phyloP scores from a whole-genome alignment of 73 alveolate species.

The Paramecium pentaurelia region DNA sequence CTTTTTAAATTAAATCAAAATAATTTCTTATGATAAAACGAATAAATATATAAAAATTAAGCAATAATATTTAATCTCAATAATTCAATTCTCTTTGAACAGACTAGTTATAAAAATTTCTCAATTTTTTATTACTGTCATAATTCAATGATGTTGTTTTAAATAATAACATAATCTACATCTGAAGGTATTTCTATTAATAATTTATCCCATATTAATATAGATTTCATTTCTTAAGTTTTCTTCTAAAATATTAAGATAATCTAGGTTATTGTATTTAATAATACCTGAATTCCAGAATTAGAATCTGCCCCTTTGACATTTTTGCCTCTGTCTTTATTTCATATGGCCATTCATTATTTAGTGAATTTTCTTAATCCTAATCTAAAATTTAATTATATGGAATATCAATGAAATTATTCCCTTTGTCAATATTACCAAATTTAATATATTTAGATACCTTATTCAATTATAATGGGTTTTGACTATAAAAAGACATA shows the following conservation, averaged over 20 bases:
- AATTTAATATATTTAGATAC: neutral
- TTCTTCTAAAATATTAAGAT: neutral
- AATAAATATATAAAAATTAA: neutral
- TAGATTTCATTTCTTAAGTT: too few species aligned
- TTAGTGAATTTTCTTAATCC: neutral
- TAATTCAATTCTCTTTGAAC: neutral
- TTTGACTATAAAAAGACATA: slow-evolving; percentile 27
- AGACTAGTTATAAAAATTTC: neutral
- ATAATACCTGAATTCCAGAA: neutral
- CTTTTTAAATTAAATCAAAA: neutral
- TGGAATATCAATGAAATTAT: neutral
- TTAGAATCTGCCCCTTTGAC: neutral
- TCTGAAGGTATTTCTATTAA: neutral
- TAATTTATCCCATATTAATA: neutral
- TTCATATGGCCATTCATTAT: slow-evolving; percentile 14
- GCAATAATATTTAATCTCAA: neutral
- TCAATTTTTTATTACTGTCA: neutral
- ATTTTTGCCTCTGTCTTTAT: neutral
- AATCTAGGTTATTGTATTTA: neutral
- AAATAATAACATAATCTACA: neutral
- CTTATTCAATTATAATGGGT: neutral
- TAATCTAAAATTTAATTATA: neutral
- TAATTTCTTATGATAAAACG: neutral
- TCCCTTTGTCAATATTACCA: neutral
- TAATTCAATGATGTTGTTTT: neutral